These are phyloP conservation scores for Steccherinum ochraceum DNA, from an alignment of 768 basidiomycete genomes.

Conservation along the genomic window DNA sequence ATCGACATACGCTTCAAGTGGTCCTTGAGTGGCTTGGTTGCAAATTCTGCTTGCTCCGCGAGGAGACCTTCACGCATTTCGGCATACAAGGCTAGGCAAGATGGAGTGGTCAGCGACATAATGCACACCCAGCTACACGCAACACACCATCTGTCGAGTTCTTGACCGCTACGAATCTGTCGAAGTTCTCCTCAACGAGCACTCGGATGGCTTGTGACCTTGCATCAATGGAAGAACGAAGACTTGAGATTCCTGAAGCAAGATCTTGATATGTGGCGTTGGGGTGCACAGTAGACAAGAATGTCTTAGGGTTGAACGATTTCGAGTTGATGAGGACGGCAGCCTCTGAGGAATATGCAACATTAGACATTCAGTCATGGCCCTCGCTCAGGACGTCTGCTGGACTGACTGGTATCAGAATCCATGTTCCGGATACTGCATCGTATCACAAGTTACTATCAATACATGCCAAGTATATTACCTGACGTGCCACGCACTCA, in stretches of 20 bases:
- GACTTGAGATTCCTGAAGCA: constrained; percentile 63
- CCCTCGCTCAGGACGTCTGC: constrained; percentile 6
- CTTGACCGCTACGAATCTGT: constrained; percentile 95
- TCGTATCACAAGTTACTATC: constrained; percentile 5
- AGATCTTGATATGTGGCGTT: constrained; percentile 94
- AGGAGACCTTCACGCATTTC: constrained; percentile 93
- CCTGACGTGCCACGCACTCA: constrained; percentile 39
- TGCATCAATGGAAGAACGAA: constrained; percentile 78
- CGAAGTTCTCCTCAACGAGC: constrained; percentile 96
- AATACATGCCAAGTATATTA: constrained; percentile 1
- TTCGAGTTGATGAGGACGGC: constrained; percentile 85
- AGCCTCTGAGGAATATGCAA: constrained; percentile 44
- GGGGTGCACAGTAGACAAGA: constrained; percentile 87
- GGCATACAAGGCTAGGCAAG: constrained; percentile 63
- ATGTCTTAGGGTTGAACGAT: constrained; percentile 92
- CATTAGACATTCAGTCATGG: neutral
- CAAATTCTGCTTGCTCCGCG: constrained; percentile 71
- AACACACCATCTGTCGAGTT: constrained; percentile 85
- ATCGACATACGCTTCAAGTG: constrained; percentile 69
- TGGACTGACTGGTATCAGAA: constrained; percentile 66
- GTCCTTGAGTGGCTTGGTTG: constrained; percentile 74
- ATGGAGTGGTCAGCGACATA: neutral
- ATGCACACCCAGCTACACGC: neutral
- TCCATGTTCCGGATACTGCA: constrained; percentile 61
- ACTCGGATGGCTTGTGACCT: constrained; percentile 92